Evolutionary conservation across 1,284 basidiomycete species (phyloP), one percentile per base, ranked within the genome.

Genomic region (Ceratobasidium sp.): DNA sequence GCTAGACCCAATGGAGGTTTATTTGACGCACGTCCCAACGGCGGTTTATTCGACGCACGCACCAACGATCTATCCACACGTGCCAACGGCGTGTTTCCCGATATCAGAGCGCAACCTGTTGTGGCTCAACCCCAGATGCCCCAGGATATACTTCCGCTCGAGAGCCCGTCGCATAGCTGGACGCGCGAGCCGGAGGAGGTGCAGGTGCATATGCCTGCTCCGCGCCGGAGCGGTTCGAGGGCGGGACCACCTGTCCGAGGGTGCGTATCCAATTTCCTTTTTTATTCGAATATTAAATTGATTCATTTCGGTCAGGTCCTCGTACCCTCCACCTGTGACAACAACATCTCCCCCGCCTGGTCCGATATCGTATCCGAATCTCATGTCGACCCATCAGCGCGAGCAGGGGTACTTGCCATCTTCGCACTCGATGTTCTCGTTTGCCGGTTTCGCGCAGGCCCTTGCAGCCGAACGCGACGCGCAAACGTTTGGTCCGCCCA

Each of bases 341-440:
- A 72, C 68, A 2, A 72, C 68, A 1, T 72, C 68, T 27, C 68
- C 68, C 11, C 68, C 68, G 7, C 68, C 68, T 27, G 68, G 68
- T n/a, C 56, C 56, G 31, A 59, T 72, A 2, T 59, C 54, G 19
- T 72, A 72, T 58, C 68, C 68, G 16, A 46, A 59, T 34, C n/a
- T n/a, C n/a, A 92, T 92, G 90, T 87, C 88, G 1, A 85, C 86
- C 74, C 90, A 92, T 77, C 90, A 92, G 80, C 85, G 87, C 76
- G 84, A 83, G 58, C 90, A 92, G 78, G 90, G 90, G 11, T 92
- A 92, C 76, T 82, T 83, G n/a, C 88, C 87, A 22, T 87, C 87
- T 27, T 77, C 87, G 13, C 84, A 84, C 75, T 88, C 88, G 54
- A 88, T 88, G 85, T 87, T 88, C 79, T 72, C 69, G 24, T 62